Percentiles rank a stretch among this genome's conserved stretches.
Evolutionary conservation across 2,329 filamentous ascomycete genomes (phyloP).

Genomic region (Penicillium digitatum): DNA sequence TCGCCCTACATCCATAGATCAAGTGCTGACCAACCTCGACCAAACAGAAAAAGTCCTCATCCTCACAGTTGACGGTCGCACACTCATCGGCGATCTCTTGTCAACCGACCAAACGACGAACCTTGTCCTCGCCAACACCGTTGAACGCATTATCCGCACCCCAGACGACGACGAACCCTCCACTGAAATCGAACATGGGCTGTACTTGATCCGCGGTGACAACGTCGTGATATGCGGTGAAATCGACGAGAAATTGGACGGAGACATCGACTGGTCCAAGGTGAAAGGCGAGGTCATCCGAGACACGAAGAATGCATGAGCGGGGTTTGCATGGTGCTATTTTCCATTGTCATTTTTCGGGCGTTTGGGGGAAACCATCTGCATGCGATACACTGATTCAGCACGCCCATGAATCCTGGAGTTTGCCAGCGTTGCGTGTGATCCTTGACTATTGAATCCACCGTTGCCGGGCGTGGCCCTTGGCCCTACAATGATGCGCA

Average conservation of each 20-base stretch:
- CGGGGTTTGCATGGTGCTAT: constrained; percentile 1
- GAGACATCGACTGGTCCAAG: constrained; percentile 86
- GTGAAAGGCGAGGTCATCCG: constrained; percentile 82
- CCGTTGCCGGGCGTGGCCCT: constrained; percentile 1
- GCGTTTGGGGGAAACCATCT: constrained; percentile 6
- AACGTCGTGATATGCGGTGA: constrained; percentile 88
- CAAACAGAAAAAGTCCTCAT: constrained; percentile 79
- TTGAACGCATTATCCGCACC: constrained; percentile 86
- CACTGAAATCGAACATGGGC: constrained; percentile 73
- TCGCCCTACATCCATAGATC: not conserved
- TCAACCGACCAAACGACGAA: constrained; percentile 92
- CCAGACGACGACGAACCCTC: constrained; percentile 78
- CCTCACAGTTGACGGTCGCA: constrained; percentile 87
- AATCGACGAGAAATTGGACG: constrained; percentile 84
- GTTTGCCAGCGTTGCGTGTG: not conserved
- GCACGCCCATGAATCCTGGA: constrained; percentile 2
- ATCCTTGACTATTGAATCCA: not conserved
- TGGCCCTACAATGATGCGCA: not conserved
- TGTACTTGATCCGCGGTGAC: constrained; percentile 91
- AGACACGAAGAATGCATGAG: constrained; percentile 70
- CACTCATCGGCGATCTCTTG: constrained; percentile 74
- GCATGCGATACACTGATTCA: constrained; percentile 10
- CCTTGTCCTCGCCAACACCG: constrained; percentile 74
- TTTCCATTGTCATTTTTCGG: constrained; percentile 4
- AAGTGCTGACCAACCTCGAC: not conserved